These are phyloP conservation scores for Lyophyllum shimeji DNA, from an alignment of 768 basidiomycete species.

Conservation along the genomic window DNA sequence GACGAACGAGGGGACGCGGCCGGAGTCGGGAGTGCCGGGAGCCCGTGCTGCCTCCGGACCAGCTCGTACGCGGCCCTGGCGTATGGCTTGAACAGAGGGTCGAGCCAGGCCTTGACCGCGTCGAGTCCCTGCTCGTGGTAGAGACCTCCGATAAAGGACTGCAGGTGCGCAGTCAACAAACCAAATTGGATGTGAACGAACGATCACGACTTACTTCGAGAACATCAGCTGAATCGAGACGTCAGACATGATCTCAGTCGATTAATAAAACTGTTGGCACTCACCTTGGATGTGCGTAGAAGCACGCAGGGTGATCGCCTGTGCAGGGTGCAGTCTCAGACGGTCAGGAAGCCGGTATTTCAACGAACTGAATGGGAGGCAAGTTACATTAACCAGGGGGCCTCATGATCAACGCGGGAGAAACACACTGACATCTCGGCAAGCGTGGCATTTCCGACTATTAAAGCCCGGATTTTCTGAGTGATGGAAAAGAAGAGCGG, in stretches of 20 bases:
- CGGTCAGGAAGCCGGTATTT: conserved; percentile 62
- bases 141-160: conserved; percentile 82
- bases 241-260: conserved; percentile 6
- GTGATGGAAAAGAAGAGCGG: neutral
- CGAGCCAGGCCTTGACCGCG: conserved; percentile 58
- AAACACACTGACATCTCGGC: conserved; percentile 59
- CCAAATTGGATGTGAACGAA: conserved; percentile 3
- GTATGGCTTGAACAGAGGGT: conserved; percentile 63
- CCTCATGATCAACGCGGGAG: neutral
- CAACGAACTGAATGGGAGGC: conserved; percentile 45
- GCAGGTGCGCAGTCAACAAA: neutral
- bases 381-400: conserved; percentile 1
- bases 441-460: conserved; percentile 74
- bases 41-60: conserved; percentile 67
- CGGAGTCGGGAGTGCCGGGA: conserved; percentile 38
- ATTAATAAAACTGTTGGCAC: conserved; percentile 16
- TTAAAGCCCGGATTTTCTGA: conserved; percentile 76
- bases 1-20: conserved; percentile 21
- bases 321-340: conserved; percentile 68
- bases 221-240: conserved; percentile 56
- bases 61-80: conserved; percentile 57
- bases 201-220: conserved; percentile 57
- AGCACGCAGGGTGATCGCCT: conserved; percentile 67
- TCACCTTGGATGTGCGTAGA: conserved; percentile 74
- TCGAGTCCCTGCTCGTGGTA: conserved; percentile 69